Evolutionary conservation across 768 basidiomycete species (phyloP).

Genomic region (Boletus insuetus): DNA sequence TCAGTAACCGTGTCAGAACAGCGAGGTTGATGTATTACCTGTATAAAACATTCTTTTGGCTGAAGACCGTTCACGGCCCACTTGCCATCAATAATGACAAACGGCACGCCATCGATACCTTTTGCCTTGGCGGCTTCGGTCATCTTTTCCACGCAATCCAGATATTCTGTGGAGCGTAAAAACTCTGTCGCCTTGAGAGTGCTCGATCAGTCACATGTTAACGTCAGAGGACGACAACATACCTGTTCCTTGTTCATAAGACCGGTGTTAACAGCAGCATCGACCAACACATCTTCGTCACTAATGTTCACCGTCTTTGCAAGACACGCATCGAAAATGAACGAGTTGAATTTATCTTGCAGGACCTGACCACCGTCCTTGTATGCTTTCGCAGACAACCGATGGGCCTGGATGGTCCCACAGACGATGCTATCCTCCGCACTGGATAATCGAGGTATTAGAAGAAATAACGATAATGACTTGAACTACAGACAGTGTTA

Average conservation of each 20-base stretch:
- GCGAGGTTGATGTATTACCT: slow-evolving; percentile 18
- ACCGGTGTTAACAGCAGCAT: slow-evolving; percentile 33
- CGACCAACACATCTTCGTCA: slow-evolving; percentile 33
- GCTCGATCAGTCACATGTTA: neutral
- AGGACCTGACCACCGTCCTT: slow-evolving; percentile 34
- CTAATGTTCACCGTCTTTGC: slow-evolving; percentile 34
- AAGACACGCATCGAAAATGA: slow-evolving; percentile 41
- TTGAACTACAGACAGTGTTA: slow-evolving; percentile 21
- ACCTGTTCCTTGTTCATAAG: slow-evolving; percentile 38
- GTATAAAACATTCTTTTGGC: slow-evolving; percentile 37
- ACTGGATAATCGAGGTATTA: slow-evolving; percentile 20
- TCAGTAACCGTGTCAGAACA: neutral
- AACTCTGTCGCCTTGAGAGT: slow-evolving; percentile 35
- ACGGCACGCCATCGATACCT: slow-evolving; percentile 50
- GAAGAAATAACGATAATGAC: neutral
- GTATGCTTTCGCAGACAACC: slow-evolving; percentile 43
- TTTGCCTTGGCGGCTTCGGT: slow-evolving; percentile 37
- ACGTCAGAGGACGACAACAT: neutral
- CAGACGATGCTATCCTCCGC: slow-evolving; percentile 36
- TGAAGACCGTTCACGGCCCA: slow-evolving; percentile 47
- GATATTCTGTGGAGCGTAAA: slow-evolving; percentile 37
- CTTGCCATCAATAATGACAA: slow-evolving; percentile 44
- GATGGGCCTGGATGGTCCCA: slow-evolving; percentile 40
- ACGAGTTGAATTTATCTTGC: slow-evolving; percentile 36
- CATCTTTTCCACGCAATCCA: slow-evolving; percentile 38